Base-by-base conservation (phyloP, 257 asterid genomes). In the Solanum tarapatanum region DNA sequence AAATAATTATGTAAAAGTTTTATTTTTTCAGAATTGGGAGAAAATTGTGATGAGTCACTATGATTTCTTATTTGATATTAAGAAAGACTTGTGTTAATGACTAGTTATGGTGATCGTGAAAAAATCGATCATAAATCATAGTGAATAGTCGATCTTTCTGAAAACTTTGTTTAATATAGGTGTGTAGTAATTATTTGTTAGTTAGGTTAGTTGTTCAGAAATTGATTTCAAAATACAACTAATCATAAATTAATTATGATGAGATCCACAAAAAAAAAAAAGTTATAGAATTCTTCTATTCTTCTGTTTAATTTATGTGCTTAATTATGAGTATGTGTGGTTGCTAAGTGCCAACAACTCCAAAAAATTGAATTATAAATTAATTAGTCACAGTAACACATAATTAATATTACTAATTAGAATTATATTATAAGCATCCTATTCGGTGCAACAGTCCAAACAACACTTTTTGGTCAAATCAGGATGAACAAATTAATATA, bases 371-470 rank as follows among this genome's bases (percentile, higher is more conserved):
- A 33, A 73, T 32, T 72, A 72, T 3, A 58, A 77, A 41, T 79
- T 72, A 72, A 72, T 79, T 79, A 26, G 24, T 79, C 51, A 17
- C 10, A 76, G 33, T 39, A 48, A 79, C 1, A 9, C 37, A 41
- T 41, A 43, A 41, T 45, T 79, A 73, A 13, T 51, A 14, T 6
- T 66, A 66, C 28, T 24, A 66, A 66, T 66, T 26, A 26, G 64
- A 84, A 84, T 11, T n/a, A 66, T 66, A 45, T 66, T 66, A 33
- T 68, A 66, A 85, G 66, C 82, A 66, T 39, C 77, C 21, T 24
- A 35, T 60, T 84, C 79, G 74, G 87, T 64, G 86, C 87, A 84
- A 84, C 17, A 12, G 64, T 84, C 87, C 32, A 85, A 85, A 85
- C 64, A 70, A 12, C 87, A 66, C 82, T 68, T 85, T 84, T 36